Conservation (phyloP, 805 yeast species). For the Dipodascus geniculatus region DNA sequence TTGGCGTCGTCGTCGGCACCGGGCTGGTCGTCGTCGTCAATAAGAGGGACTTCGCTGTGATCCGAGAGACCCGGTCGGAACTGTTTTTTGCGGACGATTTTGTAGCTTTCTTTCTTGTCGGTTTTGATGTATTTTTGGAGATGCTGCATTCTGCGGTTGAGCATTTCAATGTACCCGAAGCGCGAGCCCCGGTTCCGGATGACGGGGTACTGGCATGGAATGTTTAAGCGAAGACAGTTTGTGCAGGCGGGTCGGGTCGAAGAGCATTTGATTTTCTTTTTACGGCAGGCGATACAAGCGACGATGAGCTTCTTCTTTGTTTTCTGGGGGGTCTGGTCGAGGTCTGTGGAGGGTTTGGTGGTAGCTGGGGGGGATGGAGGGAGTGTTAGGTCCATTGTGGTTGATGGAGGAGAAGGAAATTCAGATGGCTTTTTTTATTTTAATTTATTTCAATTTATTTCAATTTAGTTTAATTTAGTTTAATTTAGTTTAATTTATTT, state of each 20-base stretch:
- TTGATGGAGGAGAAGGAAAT: neutral
- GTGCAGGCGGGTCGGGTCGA: slow-evolving; percentile 28
- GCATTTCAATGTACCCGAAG: slow-evolving; percentile 25
- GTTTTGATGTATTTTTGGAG: slow-evolving; percentile 11
- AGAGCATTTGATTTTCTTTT: slow-evolving; percentile 27
- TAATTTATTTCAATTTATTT: no score
- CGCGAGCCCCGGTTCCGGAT: slow-evolving; percentile 27
- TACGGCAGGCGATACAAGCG: slow-evolving; percentile 26
- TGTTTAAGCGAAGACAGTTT: slow-evolving; percentile 24
- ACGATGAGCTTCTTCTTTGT: slow-evolving; percentile 22
- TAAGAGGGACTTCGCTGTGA: neutral
- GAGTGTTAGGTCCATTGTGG: neutral
- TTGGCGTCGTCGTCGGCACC: neutral
- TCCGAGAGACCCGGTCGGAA: neutral
- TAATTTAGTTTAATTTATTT: no score
- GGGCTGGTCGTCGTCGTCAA: neutral
- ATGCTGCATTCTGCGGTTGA: slow-evolving; percentile 15
- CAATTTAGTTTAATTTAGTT: no score
- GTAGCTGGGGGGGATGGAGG: neutral
- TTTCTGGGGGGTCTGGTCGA: neutral
- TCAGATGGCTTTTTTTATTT: no score
- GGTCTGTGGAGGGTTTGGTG: neutral
- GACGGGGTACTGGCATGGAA: slow-evolving; percentile 26
- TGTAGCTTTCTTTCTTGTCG: neutral
- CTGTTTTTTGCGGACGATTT: neutral